Conservation (phyloP, 768 basidiomycete species). For the Leccinellum rugosiceps region DNA sequence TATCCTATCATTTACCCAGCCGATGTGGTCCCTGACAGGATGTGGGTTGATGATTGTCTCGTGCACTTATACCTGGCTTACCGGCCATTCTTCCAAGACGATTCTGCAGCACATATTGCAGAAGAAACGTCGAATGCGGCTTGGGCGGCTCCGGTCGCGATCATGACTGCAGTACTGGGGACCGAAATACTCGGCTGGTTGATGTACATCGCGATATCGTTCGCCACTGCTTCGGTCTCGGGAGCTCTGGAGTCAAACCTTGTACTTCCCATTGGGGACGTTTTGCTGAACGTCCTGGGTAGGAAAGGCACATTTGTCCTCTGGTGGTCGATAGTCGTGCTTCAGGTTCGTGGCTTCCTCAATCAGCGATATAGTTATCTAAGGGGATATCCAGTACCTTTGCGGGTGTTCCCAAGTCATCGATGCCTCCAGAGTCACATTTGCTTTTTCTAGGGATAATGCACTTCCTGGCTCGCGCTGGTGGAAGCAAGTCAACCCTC, state of each 20-base stretch:
- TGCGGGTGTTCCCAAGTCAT: conserved; percentile 45
- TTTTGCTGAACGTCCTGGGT: conserved; percentile 38
- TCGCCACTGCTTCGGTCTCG: conserved; percentile 39
- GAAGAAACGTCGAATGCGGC: conserved; percentile 44
- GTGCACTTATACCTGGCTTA: neutral
- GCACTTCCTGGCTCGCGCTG: conserved; percentile 37
- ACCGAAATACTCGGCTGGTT: conserved; percentile 43
- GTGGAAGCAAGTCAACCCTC: conserved; percentile 34
- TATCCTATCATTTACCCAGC: conserved; percentile 24
- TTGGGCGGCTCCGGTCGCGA: conserved; percentile 43
- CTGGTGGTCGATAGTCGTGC: conserved; percentile 42
- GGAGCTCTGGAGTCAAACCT: conserved; percentile 31
- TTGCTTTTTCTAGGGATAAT: conserved; percentile 40
- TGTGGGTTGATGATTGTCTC: conserved; percentile 10
- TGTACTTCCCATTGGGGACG: conserved; percentile 39
- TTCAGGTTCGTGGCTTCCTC: conserved; percentile 34
- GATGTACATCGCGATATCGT: conserved; percentile 41
- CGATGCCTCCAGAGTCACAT: conserved; percentile 47
- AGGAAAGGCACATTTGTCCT: conserved; percentile 41
- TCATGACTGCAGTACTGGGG: conserved; percentile 38
- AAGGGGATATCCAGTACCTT: conserved; percentile 29
- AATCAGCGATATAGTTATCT: neutral
- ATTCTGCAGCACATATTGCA: conserved; percentile 48
- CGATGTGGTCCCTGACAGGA: conserved; percentile 26
- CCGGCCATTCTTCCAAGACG: conserved; percentile 29